Evolutionary conservation across 73 alveolate species (phyloP).

Genomic region (Symbiodinium natans): DNA sequence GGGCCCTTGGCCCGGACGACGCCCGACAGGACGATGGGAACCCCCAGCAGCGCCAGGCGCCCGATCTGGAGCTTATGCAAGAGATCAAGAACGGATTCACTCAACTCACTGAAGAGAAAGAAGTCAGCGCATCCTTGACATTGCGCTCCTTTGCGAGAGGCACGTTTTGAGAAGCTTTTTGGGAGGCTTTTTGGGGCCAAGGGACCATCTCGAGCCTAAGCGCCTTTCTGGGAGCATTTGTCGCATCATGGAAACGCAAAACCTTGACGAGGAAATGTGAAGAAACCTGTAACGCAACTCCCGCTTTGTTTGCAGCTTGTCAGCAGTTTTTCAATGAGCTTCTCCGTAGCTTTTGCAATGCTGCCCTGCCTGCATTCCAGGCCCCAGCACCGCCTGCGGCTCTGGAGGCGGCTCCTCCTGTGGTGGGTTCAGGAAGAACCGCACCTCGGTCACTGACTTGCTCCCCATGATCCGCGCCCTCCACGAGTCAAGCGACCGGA

Average conservation of each 20-base stretch:
- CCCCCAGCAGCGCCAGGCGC: conserved; percentile 82
- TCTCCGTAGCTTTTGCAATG: no score
- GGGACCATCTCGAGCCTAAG: no score
- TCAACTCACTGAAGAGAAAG: no score
- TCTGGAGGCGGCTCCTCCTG: conserved; percentile 90
- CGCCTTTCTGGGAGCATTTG: no score
- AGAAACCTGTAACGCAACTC: background rate
- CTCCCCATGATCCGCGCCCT: no score
- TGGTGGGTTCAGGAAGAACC: conserved; percentile 76
- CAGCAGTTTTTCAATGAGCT: no score
- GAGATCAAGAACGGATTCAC: background rate
- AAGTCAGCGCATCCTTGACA: no score
- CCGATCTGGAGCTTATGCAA: conserved; percentile 7
- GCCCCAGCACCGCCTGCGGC: conserved; percentile 90
- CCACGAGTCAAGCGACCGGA: background rate
- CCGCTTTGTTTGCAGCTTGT: background rate
- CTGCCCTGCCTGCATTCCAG: conserved; percentile 70
- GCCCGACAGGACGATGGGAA: conserved; percentile 80
- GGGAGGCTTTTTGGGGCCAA: no score
- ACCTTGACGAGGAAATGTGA: background rate
- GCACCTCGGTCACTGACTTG: no score
- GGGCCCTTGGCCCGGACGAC: conserved; percentile 88
- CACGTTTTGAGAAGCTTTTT: no score
- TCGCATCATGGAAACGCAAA: no score
- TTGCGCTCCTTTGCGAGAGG: no score